phyloP scores from a whole-genome alignment of 2,329 filamentous ascomycete genomes.

The Fusarium incarnatum region DNA sequence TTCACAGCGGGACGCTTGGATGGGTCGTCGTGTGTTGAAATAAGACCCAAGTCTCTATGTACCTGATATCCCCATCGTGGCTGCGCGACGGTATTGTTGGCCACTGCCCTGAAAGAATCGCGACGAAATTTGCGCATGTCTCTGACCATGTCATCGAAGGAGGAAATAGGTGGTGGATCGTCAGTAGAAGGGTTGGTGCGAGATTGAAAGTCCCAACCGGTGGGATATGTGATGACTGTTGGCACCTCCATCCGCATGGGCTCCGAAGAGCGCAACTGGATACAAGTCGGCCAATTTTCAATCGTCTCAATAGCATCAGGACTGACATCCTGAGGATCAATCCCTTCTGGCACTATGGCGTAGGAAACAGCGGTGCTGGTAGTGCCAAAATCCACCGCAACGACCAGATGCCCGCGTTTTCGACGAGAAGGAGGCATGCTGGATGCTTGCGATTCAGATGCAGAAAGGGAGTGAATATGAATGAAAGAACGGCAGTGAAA shows the following conservation, averaged over 20 bases:
- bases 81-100: neutral
- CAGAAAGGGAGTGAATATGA: neutral
- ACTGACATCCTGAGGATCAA: neutral
- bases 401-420: neutral
- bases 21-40: neutral
- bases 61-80: constrained; percentile 11
- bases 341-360: neutral
- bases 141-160: neutral
- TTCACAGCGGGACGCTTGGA: neutral
- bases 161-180: neutral
- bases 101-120: neutral
- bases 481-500: neutral
- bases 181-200: neutral
- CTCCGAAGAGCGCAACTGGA: neutral
- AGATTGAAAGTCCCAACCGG: neutral
- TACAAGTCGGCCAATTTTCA: neutral
- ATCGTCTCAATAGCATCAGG: neutral
- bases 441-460: neutral
- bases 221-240: neutral
- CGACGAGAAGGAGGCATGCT: neutral
- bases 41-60: neutral
- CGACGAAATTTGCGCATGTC: neutral
- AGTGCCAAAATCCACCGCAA: neutral
- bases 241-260: neutral
- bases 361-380: neutral